These are phyloP conservation scores for Aquilaria malaccensis DNA, from an alignment of 345 rosid genomes.

Conservation along the genomic window DNA sequence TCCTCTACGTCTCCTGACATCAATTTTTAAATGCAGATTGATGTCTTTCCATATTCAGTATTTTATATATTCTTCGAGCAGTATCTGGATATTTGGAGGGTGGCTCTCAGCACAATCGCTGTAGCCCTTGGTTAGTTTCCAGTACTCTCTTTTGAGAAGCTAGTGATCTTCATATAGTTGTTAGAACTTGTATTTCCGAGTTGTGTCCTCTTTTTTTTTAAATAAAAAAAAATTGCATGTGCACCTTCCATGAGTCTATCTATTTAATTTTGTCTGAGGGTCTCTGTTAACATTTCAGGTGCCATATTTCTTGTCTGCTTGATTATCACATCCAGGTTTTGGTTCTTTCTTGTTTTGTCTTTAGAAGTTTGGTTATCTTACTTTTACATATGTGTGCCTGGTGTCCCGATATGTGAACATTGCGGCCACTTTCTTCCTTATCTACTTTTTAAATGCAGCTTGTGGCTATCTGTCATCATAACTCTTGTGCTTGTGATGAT, in stretches of 20 bases:
- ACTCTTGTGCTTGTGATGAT: slow-evolving; percentile 78
- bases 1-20: slow-evolving; percentile 9
- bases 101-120: slow-evolving; percentile 73
- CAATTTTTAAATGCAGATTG: slow-evolving; percentile 50
- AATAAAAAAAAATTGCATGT: not conserved
- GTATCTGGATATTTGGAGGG: slow-evolving; percentile 85
- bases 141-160: not conserved
- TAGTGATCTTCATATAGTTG: not conserved
- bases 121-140: slow-evolving; percentile 77
- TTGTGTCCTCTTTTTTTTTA: not conserved
- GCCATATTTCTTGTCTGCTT: slow-evolving; percentile 76
- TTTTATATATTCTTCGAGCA: slow-evolving; percentile 96
- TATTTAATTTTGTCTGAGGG: not conserved
- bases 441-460: slow-evolving; percentile 41
- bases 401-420: too few species aligned
- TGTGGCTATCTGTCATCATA: slow-evolving; percentile 81
- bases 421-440: slow-evolving; percentile 6
- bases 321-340: slow-evolving; percentile 77
- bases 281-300: slow-evolving; percentile 39
- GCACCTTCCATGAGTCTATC: not conserved
- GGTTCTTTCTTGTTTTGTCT: slow-evolving; percentile 16
- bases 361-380: not conserved
- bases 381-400: not conserved
- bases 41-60: slow-evolving; percentile 87
- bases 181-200: slow-evolving; percentile 13